Percentiles rank a stretch among this genome's conserved stretches.
These are phyloP conservation scores for Bisporella sp. DNA, from an alignment of 2,329 filamentous ascomycete species.

Conservation along the genomic window DNA sequence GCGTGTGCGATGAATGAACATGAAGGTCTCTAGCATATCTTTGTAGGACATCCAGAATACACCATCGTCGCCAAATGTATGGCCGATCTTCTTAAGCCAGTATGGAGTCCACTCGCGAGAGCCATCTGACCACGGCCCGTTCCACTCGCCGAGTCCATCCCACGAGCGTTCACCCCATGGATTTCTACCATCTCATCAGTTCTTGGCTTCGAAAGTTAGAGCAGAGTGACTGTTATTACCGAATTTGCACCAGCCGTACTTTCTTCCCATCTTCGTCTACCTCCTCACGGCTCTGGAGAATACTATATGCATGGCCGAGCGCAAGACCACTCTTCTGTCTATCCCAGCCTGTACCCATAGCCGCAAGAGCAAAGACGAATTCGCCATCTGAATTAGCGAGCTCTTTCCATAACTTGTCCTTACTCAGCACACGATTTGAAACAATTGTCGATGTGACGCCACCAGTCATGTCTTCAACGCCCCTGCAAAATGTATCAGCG, in stretches of 20 bases:
- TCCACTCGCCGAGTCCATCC: conserved; percentile 40
- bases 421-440: conserved; percentile 64
- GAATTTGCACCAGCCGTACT: not conserved
- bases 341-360: conserved; percentile 15
- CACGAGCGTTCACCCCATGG: conserved; percentile 43
- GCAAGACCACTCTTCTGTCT: conserved; percentile 46
- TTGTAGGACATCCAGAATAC: conserved; percentile 56
- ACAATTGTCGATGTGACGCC: conserved; percentile 63
- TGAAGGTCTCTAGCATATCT: conserved; percentile 52
- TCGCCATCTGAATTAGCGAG: conserved; percentile 72
- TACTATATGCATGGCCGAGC: conserved; percentile 46
- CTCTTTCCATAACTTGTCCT: conserved; percentile 75
- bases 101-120: conserved; percentile 54
- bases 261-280: not conserved
- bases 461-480: conserved; percentile 52
- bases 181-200: no score
- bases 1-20: conserved; percentile 51
- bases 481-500: conserved; percentile 30
- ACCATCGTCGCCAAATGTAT: conserved; percentile 53
- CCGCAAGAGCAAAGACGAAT: conserved; percentile 62
- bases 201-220: no score
- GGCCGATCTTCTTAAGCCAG: conserved; percentile 45
- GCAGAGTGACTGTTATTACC: no score
- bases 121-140: conserved; percentile 47
- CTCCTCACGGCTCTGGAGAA: not conserved